Percentiles rank a stretch among this genome's conserved stretches.
Conservation (phyloP, 441 rosid genomes). For the Viola pubescens region DNA sequence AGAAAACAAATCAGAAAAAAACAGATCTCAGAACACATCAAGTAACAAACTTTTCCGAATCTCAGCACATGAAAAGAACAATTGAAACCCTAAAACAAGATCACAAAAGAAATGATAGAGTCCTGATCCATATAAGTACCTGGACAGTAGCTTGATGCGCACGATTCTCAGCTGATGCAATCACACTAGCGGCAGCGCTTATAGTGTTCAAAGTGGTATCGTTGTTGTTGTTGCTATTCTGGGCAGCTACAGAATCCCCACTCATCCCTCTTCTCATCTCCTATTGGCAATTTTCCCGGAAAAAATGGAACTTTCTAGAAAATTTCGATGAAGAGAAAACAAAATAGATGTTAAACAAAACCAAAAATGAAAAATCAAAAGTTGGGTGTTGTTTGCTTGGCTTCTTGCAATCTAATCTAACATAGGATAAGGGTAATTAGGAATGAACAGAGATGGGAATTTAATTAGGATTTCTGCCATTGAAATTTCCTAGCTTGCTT, state of each 20-base stretch:
- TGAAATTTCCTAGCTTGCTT: not conserved
- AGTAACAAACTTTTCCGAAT: not conserved
- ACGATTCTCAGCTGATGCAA: conserved; percentile 73
- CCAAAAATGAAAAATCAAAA: too few species aligned
- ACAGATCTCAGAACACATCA: not conserved
- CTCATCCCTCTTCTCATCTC: conserved; percentile 29
- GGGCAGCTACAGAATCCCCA: conserved; percentile 24
- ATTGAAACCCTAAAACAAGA: not conserved
- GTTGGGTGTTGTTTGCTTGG: too few species aligned
- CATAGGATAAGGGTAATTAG: too few species aligned
- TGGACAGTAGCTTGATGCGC: conserved; percentile 47
- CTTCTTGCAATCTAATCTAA: too few species aligned
- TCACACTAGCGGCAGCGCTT: conserved; percentile 78
- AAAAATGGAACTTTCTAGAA: not conserved
- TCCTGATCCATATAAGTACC: conserved; percentile 18
- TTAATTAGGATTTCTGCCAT: too few species aligned
- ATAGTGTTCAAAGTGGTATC: conserved; percentile 51
- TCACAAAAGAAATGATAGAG: not conserved
- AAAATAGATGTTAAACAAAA: too few species aligned
- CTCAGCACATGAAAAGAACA: not conserved
- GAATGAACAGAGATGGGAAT: too few species aligned
- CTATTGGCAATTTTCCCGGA: conserved; percentile 16
- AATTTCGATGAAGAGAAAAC: too few species aligned
- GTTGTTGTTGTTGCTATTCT: conserved; percentile 20
- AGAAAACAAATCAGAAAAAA: conserved; percentile 11